phyloP scores from a whole-genome alignment of 164 flowering plant genomes.

The Echeveria elegans region DNA sequence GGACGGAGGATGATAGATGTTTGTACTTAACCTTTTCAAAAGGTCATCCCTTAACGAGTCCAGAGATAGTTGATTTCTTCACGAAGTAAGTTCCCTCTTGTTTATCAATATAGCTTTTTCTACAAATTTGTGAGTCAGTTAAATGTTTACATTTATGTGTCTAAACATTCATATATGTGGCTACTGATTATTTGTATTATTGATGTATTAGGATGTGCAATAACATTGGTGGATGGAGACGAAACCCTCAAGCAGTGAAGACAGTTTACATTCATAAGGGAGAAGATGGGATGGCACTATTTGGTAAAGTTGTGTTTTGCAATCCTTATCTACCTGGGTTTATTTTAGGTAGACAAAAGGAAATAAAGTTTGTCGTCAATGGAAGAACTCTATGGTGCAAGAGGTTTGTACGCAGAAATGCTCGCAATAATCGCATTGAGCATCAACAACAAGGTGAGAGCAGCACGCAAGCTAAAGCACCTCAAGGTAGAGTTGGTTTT shows the following conservation, averaged over 20 bases:
- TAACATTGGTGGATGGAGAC: background rate
- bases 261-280: background rate
- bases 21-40: slow-evolving; percentile 5
- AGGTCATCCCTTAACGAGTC: background rate
- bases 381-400: slow-evolving; percentile 7
- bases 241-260: background rate
- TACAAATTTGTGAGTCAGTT: background rate
- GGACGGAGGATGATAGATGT: slow-evolving; percentile 1
- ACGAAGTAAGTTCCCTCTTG: slow-evolving; percentile 5
- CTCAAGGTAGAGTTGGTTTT: background rate
- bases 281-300: background rate
- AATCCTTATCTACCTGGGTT: background rate
- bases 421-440: background rate
- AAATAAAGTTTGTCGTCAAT: background rate
- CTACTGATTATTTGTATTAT: background rate
- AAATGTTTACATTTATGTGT: background rate
- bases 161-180: background rate
- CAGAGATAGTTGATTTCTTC: background rate
- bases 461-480: background rate
- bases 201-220: background rate
- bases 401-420: background rate
- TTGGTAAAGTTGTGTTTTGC: slow-evolving; percentile 1
- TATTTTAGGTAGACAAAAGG: background rate
- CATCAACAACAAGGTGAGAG: background rate
- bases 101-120: background rate